phyloP scores from a whole-genome alignment of 2,329 filamentous ascomycete species.

The Verticillium alfalfae region DNA sequence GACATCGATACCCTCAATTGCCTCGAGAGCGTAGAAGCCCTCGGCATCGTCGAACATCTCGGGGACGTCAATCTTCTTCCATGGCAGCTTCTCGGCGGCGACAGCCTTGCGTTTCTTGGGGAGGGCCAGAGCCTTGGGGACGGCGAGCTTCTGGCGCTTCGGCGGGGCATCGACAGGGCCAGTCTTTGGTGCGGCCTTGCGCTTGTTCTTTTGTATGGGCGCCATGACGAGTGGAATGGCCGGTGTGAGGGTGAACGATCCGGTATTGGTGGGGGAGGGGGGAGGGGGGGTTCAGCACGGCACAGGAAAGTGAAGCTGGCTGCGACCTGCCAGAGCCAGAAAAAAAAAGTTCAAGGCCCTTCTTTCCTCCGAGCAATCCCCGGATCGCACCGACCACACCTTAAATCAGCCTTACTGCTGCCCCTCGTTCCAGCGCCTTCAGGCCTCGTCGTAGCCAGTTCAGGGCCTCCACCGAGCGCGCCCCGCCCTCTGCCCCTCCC shows the following conservation, averaged over 20 bases:
- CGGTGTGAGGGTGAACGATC: neutral
- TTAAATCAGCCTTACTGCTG: constrained; percentile 19
- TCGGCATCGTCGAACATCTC: constrained; percentile 84
- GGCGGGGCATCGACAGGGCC: constrained; percentile 4
- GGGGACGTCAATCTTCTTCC: constrained; percentile 60
- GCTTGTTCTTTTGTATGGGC: constrained; percentile 8
- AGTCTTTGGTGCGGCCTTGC: constrained; percentile 6
- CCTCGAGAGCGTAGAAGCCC: constrained; percentile 87
- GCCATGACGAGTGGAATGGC: constrained; percentile 4
- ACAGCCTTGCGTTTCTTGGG: constrained; percentile 34
- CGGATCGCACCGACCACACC: constrained; percentile 18
- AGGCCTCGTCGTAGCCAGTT: too few species aligned
- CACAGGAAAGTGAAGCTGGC: neutral
- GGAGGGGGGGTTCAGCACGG: neutral
- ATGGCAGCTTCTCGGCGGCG: constrained; percentile 43
- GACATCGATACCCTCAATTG: constrained; percentile 88
- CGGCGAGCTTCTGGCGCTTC: constrained; percentile 10
- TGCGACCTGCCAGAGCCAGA: neutral
- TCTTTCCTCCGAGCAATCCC: constrained; percentile 1
- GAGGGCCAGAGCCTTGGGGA: neutral
- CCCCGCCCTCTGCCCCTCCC: neutral
- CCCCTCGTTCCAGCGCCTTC: neutral
- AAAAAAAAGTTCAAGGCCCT: constrained; percentile 8
- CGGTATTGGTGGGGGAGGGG: neutral
- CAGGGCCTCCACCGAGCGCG: too few species aligned